These are phyloP conservation scores for Kluyveromyces wickerhamii DNA, from an alignment of 805 yeast species.

Conservation along the genomic window DNA sequence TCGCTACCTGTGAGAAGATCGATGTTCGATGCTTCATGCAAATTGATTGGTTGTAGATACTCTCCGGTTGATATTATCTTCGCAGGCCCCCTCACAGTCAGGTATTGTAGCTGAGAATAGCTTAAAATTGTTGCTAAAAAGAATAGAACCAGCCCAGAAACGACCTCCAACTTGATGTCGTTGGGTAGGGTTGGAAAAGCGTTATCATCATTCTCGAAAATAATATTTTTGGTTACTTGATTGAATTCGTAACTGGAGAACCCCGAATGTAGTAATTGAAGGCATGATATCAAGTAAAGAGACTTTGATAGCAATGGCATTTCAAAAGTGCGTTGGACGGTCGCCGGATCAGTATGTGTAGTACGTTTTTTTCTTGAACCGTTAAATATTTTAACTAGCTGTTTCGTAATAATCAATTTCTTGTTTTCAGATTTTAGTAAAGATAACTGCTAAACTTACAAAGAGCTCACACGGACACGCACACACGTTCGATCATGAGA, in stretches of 20 bases:
- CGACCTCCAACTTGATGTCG: conserved; percentile 25
- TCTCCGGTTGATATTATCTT: conserved; percentile 13
- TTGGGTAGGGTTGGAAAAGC: conserved; percentile 14
- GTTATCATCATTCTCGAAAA: conserved; percentile 6
- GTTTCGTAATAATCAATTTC: no score
- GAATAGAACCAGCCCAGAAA: conserved; percentile 19
- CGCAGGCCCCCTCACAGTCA: conserved; percentile 16
- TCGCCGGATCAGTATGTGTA: no score
- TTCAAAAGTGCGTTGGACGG: no score
- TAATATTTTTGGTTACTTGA: conserved; percentile 16
- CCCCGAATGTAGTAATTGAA: conserved; percentile 24
- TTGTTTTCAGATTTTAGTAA: no score
- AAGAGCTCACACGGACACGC: no score
- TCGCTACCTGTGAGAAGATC: conserved; percentile 24
- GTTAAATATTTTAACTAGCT: no score
- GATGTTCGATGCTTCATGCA: conserved; percentile 25
- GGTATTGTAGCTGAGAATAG: conserved; percentile 17
- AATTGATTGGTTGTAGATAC: conserved; percentile 23
- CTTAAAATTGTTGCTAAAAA: conserved; percentile 21
- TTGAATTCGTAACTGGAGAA: conserved; percentile 30
- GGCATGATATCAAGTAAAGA: conserved; percentile 6
- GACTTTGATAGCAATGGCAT: conserved; percentile 9
- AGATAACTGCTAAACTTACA: no score
- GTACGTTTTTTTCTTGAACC: no score
- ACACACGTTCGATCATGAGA: no score